Evolutionary conservation across 2,329 filamentous ascomycete species (phyloP).

Genomic region (Talaromyces piceae): DNA sequence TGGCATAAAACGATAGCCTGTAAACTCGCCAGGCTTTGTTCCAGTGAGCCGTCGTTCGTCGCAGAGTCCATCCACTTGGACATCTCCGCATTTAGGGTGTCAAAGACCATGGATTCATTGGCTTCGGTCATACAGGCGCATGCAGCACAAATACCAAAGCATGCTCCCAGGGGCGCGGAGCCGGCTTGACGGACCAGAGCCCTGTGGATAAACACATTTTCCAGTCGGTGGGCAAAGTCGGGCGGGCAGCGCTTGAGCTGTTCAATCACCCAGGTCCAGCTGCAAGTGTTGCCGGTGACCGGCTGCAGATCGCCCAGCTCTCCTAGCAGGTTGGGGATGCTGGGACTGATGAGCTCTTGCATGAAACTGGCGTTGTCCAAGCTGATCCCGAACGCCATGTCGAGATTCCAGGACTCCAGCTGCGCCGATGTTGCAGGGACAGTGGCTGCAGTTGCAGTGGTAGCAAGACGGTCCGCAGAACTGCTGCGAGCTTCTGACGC

Average conservation of each 20-base stretch:
- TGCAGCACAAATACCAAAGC: constrained; percentile 2
- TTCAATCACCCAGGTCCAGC: constrained; percentile 1
- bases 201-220: constrained; percentile 2
- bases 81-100: not conserved
- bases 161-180: not conserved
- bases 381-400: not conserved
- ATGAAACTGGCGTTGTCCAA: not conserved
- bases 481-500: not conserved
- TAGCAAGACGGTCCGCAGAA: not conserved
- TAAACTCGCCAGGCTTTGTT: not conserved
- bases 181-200: not conserved
- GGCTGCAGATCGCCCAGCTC: constrained; percentile 1
- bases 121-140: not conserved
- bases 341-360: not conserved
- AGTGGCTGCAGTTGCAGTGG: not conserved
- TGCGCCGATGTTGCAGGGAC: not conserved
- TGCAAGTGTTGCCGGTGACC: not conserved
- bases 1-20: constrained; percentile 6
- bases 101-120: not conserved
- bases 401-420: not conserved
- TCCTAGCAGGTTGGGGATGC: constrained; percentile 1
- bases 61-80: not conserved
- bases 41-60: not conserved
- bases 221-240: not conserved
- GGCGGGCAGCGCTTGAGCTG: not conserved